Percentiles rank a stretch among this genome's conserved stretches.
phyloP scores from a whole-genome alignment of 208 protist genomes.

The Naegleria lovaniensis region DNA sequence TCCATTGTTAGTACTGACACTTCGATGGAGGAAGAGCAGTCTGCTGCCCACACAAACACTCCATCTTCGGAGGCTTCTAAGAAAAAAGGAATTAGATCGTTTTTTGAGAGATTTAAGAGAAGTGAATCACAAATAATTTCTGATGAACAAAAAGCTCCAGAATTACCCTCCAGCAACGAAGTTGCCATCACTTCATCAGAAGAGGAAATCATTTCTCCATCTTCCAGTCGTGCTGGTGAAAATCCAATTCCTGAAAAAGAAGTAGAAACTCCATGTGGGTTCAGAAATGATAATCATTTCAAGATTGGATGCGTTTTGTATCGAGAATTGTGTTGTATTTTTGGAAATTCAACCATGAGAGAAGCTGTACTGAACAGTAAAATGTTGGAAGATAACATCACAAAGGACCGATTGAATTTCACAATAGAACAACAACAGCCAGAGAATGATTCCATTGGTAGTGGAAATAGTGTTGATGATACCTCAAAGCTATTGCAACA shows the following conservation, averaged over 20 bases:
- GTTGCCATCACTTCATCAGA: too few relatives aligned
- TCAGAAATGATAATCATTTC: conserved; percentile 14
- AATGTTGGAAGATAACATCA: conserved; percentile 12
- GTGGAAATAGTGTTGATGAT: neutral
- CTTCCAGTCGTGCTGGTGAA: neutral
- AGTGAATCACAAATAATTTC: neutral
- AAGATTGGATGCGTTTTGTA: neutral
- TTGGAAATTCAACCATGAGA: conserved; percentile 27
- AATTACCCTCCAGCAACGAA: too few relatives aligned
- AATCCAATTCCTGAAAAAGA: neutral
- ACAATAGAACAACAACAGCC: neutral
- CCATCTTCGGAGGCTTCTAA: neutral
- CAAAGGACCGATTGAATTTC: neutral
- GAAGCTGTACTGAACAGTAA: conserved; percentile 7
- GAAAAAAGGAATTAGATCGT: neutral
- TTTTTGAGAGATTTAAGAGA: neutral
- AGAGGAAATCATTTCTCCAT: neutral
- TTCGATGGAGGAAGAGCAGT: neutral
- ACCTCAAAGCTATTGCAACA: neutral
- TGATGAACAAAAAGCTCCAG: neutral
- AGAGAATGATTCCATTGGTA: neutral
- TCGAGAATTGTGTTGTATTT: conserved; percentile 11
- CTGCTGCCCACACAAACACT: neutral
- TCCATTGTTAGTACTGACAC: neutral
- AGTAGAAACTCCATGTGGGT: neutral